These are phyloP conservation scores for Amanita rubescens DNA, from an alignment of 768 basidiomycete genomes.

Conservation along the genomic window DNA sequence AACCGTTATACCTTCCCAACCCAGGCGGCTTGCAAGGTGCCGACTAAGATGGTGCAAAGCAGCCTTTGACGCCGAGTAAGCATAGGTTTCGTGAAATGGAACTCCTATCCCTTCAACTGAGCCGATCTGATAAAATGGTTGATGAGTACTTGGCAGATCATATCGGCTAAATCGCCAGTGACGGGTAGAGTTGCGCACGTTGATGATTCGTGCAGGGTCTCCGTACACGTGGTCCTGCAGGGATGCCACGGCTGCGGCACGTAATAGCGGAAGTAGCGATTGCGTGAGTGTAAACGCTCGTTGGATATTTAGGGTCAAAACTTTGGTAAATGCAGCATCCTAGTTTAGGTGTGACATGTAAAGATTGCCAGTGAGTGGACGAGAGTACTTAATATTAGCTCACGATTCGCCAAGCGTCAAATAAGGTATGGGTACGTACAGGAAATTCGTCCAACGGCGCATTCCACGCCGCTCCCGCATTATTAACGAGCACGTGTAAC, in stretches of 20 bases:
- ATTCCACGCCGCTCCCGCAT: conserved; percentile 55
- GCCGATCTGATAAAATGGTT: conserved; percentile 38
- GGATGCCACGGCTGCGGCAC: conserved; percentile 31
- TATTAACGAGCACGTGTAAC: conserved; percentile 56
- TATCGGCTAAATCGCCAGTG: neutral
- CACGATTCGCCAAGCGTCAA: conserved; percentile 8
- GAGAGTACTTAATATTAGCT: neutral
- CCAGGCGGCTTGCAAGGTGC: conserved; percentile 49
- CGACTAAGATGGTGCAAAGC: conserved; percentile 52
- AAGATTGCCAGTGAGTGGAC: neutral
- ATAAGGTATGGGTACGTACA: conserved; percentile 22
- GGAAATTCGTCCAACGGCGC: conserved; percentile 38
- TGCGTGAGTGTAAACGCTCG: conserved; percentile 61
- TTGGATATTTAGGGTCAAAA: conserved; percentile 55
- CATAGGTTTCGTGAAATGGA: conserved; percentile 54
- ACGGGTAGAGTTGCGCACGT: conserved; percentile 25
- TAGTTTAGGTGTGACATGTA: conserved; percentile 14
- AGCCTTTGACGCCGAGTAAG: conserved; percentile 61
- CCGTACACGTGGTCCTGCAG: conserved; percentile 28
- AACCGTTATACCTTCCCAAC: conserved; percentile 48
- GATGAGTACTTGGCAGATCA: neutral
- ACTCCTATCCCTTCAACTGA: conserved; percentile 52
- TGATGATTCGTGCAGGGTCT: conserved; percentile 54
- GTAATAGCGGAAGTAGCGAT: conserved; percentile 49
- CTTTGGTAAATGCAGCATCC: conserved; percentile 53